These are phyloP conservation scores for Talaromyces rugulosus DNA, from an alignment of 2,329 filamentous ascomycete genomes.

Conservation along the genomic window DNA sequence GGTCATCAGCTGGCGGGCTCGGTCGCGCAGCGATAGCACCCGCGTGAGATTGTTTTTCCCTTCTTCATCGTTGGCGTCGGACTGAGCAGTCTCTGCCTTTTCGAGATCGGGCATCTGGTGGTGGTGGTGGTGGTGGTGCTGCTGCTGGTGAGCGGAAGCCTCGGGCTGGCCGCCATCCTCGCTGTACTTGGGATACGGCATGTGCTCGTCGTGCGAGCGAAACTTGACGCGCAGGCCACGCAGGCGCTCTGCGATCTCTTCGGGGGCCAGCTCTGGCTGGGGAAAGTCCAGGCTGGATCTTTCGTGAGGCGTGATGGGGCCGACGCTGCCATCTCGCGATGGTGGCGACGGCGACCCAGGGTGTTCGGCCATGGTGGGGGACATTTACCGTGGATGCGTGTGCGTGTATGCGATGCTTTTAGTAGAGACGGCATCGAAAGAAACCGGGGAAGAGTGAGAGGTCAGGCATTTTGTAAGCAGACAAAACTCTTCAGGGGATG, in stretches of 20 bases:
- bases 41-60: conserved; percentile 10
- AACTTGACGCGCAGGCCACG: conserved; percentile 11
- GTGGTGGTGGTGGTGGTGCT: neutral
- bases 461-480: neutral
- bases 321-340: neutral
- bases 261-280: conserved; percentile 9
- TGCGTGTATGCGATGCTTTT: neutral
- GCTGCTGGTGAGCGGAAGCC: no score
- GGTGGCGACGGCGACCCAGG: neutral
- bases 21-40: conserved; percentile 3
- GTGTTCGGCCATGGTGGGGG: neutral
- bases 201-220: conserved; percentile 11
- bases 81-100: conserved; percentile 10
- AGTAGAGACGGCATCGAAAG: neutral
- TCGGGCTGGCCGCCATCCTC: conserved; percentile 4
- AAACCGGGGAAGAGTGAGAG: neutral
- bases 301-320: conserved; percentile 9
- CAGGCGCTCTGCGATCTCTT: conserved; percentile 11
- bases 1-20: conserved; percentile 10
- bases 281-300: conserved; percentile 13
- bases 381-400: neutral
- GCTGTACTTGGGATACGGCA: conserved; percentile 8
- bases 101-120: conserved; percentile 7
- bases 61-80: conserved; percentile 7
- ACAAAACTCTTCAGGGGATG: neutral